phyloP scores from a whole-genome alignment of 1,139 yeast species.

The Geotrichum fermentans region DNA sequence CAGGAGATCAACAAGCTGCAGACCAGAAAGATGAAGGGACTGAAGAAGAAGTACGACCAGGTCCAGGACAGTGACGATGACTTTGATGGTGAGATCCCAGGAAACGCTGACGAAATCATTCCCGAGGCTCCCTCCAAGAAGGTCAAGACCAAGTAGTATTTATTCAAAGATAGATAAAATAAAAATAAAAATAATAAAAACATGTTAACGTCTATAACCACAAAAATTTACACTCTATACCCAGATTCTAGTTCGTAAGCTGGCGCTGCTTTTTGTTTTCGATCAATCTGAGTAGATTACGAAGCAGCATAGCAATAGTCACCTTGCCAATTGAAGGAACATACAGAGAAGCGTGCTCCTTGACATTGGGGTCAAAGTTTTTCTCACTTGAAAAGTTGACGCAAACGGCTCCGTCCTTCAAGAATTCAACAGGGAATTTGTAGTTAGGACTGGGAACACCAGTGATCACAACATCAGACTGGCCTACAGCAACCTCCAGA shows the following conservation, averaged over 20 bases:
- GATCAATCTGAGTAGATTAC: constrained; percentile 77
- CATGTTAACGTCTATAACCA: background rate
- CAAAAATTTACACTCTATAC: background rate
- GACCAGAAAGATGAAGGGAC: constrained; percentile 97
- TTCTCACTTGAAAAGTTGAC: constrained; percentile 85
- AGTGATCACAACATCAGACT: constrained; percentile 87
- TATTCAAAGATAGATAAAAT: background rate
- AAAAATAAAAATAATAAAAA: background rate
- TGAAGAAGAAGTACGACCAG: constrained; percentile 82
- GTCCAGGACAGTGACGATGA: constrained; percentile 47
- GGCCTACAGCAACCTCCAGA: constrained; percentile 60
- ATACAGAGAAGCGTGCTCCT: constrained; percentile 79
- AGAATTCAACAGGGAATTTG: constrained; percentile 77
- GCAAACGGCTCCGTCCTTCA: constrained; percentile 83
- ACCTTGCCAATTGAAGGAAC: constrained; percentile 97
- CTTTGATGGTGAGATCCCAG: constrained; percentile 23
- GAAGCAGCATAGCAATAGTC: constrained; percentile 85
- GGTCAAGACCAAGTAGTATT: constrained; percentile 22
- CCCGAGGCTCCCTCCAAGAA: constrained; percentile 24
- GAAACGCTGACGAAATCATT: constrained; percentile 16
- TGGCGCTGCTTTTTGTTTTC: constrained; percentile 47
- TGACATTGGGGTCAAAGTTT: constrained; percentile 76
- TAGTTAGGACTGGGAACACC: constrained; percentile 85
- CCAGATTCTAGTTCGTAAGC: constrained; percentile 1
- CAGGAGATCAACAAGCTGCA: constrained; percentile 88